Percentiles rank a stretch among this genome's conserved stretches.
These are phyloP conservation scores for Neurospora sp. DNA, from an alignment of 495 filamentous ascomycete genomes.

Conservation along the genomic window DNA sequence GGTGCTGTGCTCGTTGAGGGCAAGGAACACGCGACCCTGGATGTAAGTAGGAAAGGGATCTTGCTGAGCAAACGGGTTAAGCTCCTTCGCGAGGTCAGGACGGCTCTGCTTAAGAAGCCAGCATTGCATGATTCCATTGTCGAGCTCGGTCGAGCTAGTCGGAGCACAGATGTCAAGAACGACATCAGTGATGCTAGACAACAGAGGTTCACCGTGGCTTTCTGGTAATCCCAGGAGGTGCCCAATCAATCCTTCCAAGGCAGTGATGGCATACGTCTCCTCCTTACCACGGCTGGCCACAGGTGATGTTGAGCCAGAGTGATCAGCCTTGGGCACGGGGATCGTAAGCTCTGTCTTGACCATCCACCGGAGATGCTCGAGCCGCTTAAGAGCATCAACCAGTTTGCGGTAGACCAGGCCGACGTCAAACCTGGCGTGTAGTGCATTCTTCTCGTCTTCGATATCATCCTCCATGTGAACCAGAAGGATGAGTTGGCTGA, in stretches of 20 bases:
- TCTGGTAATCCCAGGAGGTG: conserved; percentile 39
- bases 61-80: conserved; percentile 55
- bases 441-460: conserved; percentile 47
- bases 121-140: conserved; percentile 51
- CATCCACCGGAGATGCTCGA: conserved; percentile 76
- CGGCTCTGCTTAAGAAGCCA: conserved; percentile 58
- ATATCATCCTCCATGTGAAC: conserved; percentile 73
- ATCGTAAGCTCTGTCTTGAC: conserved; percentile 44
- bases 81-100: conserved; percentile 64
- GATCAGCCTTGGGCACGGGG: conserved; percentile 28
- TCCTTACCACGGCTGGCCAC: conserved; percentile 20
- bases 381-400: conserved; percentile 55
- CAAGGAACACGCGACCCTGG: conserved; percentile 69
- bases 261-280: conserved; percentile 34
- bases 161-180: conserved; percentile 44
- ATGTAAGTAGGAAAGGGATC: conserved; percentile 74
- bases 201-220: conserved; percentile 23
- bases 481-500: conserved; percentile 73
- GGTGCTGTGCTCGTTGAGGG: conserved; percentile 56
- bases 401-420: conserved; percentile 57
- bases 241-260: conserved; percentile 38
- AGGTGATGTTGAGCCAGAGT: conserved; percentile 17
- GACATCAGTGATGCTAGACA: conserved; percentile 40
- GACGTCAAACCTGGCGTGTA: conserved; percentile 53
- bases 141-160: conserved; percentile 39